Percentiles rank a stretch among this genome's conserved stretches.
Conservation (phyloP, 352 stramenopile genomes). For the Globisporangium emineosum region DNA sequence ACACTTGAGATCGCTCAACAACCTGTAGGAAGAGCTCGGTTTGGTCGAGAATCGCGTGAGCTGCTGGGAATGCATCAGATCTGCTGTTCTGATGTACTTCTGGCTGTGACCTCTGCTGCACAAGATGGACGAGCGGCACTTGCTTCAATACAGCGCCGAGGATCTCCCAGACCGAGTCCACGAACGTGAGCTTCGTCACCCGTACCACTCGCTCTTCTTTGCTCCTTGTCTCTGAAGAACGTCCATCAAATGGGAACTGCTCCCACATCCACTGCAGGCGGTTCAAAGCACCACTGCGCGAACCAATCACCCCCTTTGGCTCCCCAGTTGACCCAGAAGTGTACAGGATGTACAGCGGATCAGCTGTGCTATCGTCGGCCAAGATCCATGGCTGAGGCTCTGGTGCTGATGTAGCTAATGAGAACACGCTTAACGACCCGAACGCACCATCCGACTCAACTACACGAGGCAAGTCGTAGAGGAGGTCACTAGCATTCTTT, state of each 20-base stretch:
- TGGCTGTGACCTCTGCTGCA: neutral
- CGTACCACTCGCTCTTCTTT: constrained; percentile 35
- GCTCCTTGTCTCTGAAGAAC: neutral
- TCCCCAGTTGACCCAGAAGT: constrained; percentile 54
- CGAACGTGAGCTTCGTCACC: constrained; percentile 34
- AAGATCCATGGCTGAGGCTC: neutral
- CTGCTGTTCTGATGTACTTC: neutral
- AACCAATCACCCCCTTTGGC: constrained; percentile 47
- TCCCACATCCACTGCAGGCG: constrained; percentile 52
- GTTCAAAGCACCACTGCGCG: constrained; percentile 32
- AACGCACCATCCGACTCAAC: constrained; percentile 16
- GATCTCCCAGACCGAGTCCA: constrained; percentile 55
- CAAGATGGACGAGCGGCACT: constrained; percentile 41
- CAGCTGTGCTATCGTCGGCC: neutral
- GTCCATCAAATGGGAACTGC: constrained; percentile 29
- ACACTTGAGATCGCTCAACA: constrained; percentile 20
- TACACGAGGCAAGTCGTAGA: neutral
- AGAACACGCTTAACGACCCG: constrained; percentile 21
- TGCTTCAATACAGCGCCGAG: constrained; percentile 37
- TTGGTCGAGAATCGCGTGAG: constrained; percentile 41
- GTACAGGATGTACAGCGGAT: constrained; percentile 53
- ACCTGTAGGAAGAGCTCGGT: constrained; percentile 26
- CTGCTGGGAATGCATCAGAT: neutral
- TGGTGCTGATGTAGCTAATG: neutral
- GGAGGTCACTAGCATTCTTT: neutral